These are phyloP conservation scores for Tetracladium setigerum DNA, from an alignment of 495 filamentous ascomycete genomes.

Conservation along the genomic window DNA sequence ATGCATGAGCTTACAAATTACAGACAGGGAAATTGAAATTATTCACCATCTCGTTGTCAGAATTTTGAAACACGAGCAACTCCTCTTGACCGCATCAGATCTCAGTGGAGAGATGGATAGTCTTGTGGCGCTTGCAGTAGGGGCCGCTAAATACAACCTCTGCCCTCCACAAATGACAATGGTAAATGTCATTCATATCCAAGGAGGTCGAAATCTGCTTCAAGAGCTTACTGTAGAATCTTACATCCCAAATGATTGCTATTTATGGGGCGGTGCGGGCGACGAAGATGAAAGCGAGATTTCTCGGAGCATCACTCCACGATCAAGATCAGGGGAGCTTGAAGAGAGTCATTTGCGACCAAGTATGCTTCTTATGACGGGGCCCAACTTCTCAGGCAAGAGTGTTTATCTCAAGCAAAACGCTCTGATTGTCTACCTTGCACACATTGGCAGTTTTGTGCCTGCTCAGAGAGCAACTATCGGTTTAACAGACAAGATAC, in stretches of 20 bases:
- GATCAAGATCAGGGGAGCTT: background rate
- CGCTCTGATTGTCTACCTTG: constrained; percentile 88
- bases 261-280: constrained; percentile 53
- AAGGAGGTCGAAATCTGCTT: constrained; percentile 77
- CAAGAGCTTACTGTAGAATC: constrained; percentile 84
- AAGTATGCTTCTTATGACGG: constrained; percentile 79
- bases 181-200: constrained; percentile 68
- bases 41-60: constrained; percentile 67
- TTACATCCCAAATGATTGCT: constrained; percentile 78
- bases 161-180: constrained; percentile 59
- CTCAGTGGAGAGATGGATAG: constrained; percentile 86
- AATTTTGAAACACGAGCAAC: constrained; percentile 62
- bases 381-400: constrained; percentile 95
- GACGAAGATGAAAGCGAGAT: constrained; percentile 5
- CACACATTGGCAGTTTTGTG: constrained; percentile 88
- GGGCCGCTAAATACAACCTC: constrained; percentile 69
- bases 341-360: constrained; percentile 31
- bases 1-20: constrained; percentile 14
- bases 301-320: background rate
- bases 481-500: constrained; percentile 86
- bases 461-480: constrained; percentile 73
- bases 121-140: constrained; percentile 71
- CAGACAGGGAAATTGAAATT: constrained; percentile 89
- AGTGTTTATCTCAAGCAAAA: constrained; percentile 94
- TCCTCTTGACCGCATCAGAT: constrained; percentile 61